Evolutionary conservation across 805 yeast species (phyloP), one percentile per base, ranked within the genome.

Genomic region (Candida nitratophila): DNA sequence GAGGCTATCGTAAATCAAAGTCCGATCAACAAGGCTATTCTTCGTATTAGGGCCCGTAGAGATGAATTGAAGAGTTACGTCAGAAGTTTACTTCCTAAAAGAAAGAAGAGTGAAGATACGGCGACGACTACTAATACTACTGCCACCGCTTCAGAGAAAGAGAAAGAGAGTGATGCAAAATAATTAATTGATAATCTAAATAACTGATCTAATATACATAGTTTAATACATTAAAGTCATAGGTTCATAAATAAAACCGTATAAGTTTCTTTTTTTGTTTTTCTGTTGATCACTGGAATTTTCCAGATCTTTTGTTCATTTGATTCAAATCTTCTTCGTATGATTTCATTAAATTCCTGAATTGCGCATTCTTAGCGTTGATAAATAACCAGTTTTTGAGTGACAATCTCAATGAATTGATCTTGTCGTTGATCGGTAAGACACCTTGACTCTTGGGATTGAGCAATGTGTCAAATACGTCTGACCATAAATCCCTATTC

Each of bases 401-500:
- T 37, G 51, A 53, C 4, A 43, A 17, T 36, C 79, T 54, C 20
- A 65, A 66, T 10, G 48, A 50, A 12, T 52, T 48, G 20, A 80
- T 44, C 29, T 57, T 58, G 2, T 62, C 50, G 0, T 68, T 60
- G 10, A 74, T 60, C 1, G 86, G 84, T 37, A 67, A 51, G 6
- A 11, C 24, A 4, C 45, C 43, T 14, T 12, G 30, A 6, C 45
- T 47, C 24, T 64, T 69, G 8, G 93, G 78, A 51, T 89, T 86
- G 34, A 89, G 63, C 42, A 89, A 61, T 2, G 70, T 44, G 32
- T 76, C 75, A 60, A 89, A 86, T 21, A 88, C 59, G 2, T 77
- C 76, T 3, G 50, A 58, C 97, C 97, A 89, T 7, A 85, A 45
- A 1, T 77, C 79, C 30, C 63, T 69, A 49, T 83, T 83, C 96